phyloP scores from a whole-genome alignment of 164 flowering plant species.

The Vitis rupestris region DNA sequence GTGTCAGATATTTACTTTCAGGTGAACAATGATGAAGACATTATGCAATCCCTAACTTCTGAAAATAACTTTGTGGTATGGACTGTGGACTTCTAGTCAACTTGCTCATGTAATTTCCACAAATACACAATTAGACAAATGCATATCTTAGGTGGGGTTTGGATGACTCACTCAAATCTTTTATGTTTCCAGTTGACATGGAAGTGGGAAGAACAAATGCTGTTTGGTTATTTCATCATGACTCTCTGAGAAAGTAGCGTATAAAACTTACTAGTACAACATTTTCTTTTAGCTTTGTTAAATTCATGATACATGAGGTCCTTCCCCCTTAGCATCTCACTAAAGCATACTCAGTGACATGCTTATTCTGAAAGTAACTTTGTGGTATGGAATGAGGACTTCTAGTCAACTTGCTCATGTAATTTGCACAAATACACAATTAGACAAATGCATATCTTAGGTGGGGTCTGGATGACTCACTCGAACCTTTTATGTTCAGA shows the following conservation, averaged over 20 bases:
- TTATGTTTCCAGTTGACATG: too few species aligned
- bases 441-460: not conserved
- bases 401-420: conserved; percentile 3
- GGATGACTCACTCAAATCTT: too few species aligned
- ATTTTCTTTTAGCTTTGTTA: not conserved
- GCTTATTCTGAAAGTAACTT: too few species aligned
- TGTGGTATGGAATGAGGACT: conserved; percentile 43
- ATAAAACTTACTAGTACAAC: too few species aligned
- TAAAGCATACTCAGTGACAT: not conserved
- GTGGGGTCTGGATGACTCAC: too few species aligned
- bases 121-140: not conserved
- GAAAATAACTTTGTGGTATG: conserved; percentile 81
- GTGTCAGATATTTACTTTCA: conserved; percentile 79
- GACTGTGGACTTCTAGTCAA: not conserved
- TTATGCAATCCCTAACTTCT: conserved; percentile 59
- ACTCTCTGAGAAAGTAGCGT: too few species aligned
- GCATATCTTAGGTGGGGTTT: too few species aligned
- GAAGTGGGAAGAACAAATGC: too few species aligned
- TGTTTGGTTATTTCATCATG: too few species aligned
- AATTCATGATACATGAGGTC: not conserved
- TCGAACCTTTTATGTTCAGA: too few species aligned
- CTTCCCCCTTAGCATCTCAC: not conserved
- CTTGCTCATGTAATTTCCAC: not conserved
- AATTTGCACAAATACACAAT: not conserved
- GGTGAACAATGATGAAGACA: conserved; percentile 71